Percentiles rank a stretch among this genome's conserved stretches.
Conservation (phyloP, 1,284 basidiomycete species). For the Austroboletus novae-zelandiae region DNA sequence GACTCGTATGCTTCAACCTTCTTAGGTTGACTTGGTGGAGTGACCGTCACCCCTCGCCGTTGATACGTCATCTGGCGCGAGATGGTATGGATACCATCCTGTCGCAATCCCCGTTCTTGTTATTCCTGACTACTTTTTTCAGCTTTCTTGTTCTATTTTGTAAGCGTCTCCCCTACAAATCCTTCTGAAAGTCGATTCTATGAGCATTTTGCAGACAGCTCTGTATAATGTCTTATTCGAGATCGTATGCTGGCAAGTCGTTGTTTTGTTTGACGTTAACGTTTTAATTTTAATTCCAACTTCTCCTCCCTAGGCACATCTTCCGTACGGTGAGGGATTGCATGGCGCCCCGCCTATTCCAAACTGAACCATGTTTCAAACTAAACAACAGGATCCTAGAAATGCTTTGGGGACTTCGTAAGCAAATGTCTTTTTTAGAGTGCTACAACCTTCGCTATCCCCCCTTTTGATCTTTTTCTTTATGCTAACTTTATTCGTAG, state of each 20-base stretch:
- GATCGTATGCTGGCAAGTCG: slow-evolving; percentile 22
- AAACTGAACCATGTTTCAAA: not conserved
- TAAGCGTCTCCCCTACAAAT: slow-evolving; percentile 2
- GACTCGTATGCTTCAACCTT: slow-evolving; percentile 5
- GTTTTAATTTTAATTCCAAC: not conserved
- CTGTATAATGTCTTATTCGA: slow-evolving; percentile 12
- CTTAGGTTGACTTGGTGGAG: not conserved
- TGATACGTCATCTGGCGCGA: slow-evolving; percentile 14
- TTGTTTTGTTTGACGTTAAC: not conserved
- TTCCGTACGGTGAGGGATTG: slow-evolving; percentile 11
- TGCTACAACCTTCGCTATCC: not conserved
- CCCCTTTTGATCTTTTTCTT: not conserved
- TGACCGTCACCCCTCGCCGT: slow-evolving; percentile 3
- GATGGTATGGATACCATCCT: slow-evolving; percentile 16
- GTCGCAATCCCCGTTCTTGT: not conserved
- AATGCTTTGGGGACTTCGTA: slow-evolving; percentile 9
- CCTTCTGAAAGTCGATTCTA: not conserved
- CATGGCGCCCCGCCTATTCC: not conserved
- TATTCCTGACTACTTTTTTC: not conserved
- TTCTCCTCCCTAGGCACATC: slow-evolving; percentile 3
- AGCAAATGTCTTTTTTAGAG: not conserved
- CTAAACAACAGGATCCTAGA: slow-evolving; percentile 19
- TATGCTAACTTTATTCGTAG: not conserved
- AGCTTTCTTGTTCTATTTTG: slow-evolving; percentile 21
- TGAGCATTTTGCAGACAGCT: slow-evolving; percentile 4